These are phyloP conservation scores for Tetracladium maxilliforme DNA, from an alignment of 2,329 filamentous ascomycete genomes.

Conservation along the genomic window DNA sequence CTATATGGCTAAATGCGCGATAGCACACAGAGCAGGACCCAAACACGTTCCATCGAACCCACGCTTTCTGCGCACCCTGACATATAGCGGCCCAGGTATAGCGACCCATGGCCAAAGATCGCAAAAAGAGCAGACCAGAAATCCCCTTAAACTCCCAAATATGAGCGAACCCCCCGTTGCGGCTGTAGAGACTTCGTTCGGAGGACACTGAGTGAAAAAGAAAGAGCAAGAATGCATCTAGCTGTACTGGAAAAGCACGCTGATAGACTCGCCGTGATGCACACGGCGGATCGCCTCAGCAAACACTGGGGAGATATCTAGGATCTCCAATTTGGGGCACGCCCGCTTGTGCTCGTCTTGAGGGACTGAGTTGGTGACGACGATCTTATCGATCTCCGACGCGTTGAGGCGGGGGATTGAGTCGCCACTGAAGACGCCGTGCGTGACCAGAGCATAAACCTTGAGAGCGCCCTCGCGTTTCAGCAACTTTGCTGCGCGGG, in stretches of 20 bases:
- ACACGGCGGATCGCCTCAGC: slow-evolving; percentile 91
- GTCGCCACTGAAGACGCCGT: slow-evolving; percentile 89
- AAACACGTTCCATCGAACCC: too few species aligned
- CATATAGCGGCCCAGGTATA: too few species aligned
- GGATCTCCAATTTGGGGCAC: slow-evolving; percentile 79
- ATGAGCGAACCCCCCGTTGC: too few species aligned
- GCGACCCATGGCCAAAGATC: too few species aligned
- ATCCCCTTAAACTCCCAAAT: too few species aligned
- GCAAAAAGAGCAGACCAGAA: too few species aligned
- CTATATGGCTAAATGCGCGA: too few species aligned
- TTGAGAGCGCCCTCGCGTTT: slow-evolving; percentile 89
- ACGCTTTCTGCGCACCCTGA: too few species aligned
- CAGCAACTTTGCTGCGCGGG: slow-evolving; percentile 85
- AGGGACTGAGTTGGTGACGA: slow-evolving; percentile 91
- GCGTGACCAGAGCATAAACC: slow-evolving; percentile 85
- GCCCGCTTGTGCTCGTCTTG: slow-evolving; percentile 65
- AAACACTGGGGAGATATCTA: slow-evolving; percentile 85
- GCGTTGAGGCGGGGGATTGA: slow-evolving; percentile 90
- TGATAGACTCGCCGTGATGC: slow-evolving; percentile 96
- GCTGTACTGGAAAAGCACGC: slow-evolving; percentile 80
- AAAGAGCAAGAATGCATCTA: slow-evolving; percentile 22
- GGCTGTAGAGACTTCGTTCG: slow-evolving; percentile 20
- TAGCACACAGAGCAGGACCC: too few species aligned
- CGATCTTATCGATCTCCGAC: slow-evolving; percentile 80
- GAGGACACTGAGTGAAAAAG: slow-evolving; percentile 12